Conservation (phyloP, 192 early-diverging fungal genomes). For the Spizellomyces punctatus region DNA sequence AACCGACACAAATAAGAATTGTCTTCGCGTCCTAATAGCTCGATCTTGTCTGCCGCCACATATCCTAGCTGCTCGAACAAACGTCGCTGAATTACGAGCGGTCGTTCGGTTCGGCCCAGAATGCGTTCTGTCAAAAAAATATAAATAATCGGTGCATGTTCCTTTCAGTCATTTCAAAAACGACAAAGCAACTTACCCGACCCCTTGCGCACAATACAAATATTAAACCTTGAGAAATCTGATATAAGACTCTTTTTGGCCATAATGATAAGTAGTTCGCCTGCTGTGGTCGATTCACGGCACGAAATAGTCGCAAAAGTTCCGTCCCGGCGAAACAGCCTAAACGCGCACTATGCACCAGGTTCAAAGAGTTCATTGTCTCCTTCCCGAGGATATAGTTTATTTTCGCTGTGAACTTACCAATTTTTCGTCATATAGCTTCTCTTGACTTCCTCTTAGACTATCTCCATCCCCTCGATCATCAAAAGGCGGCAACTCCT, state of each 20-base stretch:
- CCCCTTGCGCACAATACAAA: slow-evolving; percentile 18
- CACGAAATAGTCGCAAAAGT: slow-evolving; percentile 81
- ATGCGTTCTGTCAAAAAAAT: slow-evolving; percentile 61
- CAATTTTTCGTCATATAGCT: slow-evolving; percentile 15
- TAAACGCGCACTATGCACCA: slow-evolving; percentile 39
- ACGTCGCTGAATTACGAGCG: slow-evolving; percentile 72
- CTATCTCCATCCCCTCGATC: slow-evolving; percentile 19
- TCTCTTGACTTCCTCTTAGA: slow-evolving; percentile 2
- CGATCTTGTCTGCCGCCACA: slow-evolving; percentile 72
- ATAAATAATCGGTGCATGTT: not conserved
- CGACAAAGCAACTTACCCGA: not conserved
- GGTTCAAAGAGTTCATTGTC: not conserved
- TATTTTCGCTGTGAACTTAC: not conserved
- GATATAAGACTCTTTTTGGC: slow-evolving; percentile 82
- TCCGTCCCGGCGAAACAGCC: slow-evolving; percentile 77
- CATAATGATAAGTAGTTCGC: slow-evolving; percentile 73
- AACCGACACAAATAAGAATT: slow-evolving; percentile 86
- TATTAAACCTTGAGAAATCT: slow-evolving; percentile 57
- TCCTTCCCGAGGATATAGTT: not conserved
- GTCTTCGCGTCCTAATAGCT: slow-evolving; percentile 80
- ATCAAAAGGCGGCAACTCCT: not conserved
- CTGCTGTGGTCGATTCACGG: slow-evolving; percentile 66
- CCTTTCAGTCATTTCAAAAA: not conserved
- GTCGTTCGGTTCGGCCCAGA: slow-evolving; percentile 68
- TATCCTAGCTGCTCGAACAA: slow-evolving; percentile 82